Base-by-base conservation (phyloP, 2,329 filamentous ascomycete species). In the Exophiala sideris region DNA sequence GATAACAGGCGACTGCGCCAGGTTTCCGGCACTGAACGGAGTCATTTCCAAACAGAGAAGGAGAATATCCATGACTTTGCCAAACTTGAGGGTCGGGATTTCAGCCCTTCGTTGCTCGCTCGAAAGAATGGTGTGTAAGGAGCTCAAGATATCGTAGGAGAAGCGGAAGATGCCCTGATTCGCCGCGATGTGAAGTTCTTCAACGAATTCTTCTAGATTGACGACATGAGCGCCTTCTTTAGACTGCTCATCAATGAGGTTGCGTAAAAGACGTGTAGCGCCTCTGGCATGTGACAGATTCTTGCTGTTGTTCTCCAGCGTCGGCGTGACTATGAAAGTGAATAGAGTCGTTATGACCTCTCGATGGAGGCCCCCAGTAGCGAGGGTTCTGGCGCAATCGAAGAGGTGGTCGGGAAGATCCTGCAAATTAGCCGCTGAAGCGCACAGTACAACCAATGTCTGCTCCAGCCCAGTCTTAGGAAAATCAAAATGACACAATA, bases 251-350 rank as follows among this genome's bases (percentile, higher is more conserved):
- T 58, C 57, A 8, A 62, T 18, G 10, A 62, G 35, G 10, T 44
- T 51, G 29, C 42, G 52, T 12, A 63, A 33, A n/a, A 59, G 50
- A 3, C 56, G 54, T 3, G 50, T 52, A 11, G 61, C 57, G 9
- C 61, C 61, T 36, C 59, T 38, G 14, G 59, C 61, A 48, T 56
- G 45, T 3, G 53, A 53, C 10, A 62, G 39, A 46, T 56, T 54
- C 29, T 58, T 54, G 48, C 20, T 50, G 32, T 48, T 48, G 39
- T 54, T 62, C 11, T 45, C 51, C 11, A 42, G 29, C 12, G 49
- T 58, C 21, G 55, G 52, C n/a, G 38, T 52, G 12, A 45, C 42
- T 21, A 57, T 48, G 41, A 58, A 63, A 40, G 54, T 44, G 52
- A 50, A 59, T 10, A 63, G 50, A n/a, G 40, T 54, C 5, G 18